Conservation (phyloP, 257 asterid species). For the Jasminum sambac region DNA sequence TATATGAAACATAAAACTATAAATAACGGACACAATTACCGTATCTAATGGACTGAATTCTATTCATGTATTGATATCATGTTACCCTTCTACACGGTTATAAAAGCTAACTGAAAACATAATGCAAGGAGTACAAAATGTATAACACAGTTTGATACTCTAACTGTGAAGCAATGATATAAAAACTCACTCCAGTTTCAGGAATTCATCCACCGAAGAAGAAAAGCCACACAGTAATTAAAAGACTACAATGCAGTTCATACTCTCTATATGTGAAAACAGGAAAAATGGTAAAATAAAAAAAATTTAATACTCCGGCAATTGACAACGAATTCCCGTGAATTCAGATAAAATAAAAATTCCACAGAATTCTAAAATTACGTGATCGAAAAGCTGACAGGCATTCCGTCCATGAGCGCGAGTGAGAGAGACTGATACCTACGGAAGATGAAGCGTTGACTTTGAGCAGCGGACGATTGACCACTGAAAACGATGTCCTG, state of each 20-base stretch:
- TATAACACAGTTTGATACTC: neutral
- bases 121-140: neutral
- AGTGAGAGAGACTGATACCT: conserved; percentile 15
- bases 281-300: neutral
- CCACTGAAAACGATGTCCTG: conserved; percentile 31
- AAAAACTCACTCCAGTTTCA: neutral
- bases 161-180: neutral
- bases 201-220: neutral
- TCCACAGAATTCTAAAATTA: neutral
- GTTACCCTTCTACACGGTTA: neutral
- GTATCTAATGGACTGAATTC: neutral
- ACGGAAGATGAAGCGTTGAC: conserved; percentile 37
- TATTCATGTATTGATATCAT: neutral
- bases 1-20: conserved; percentile 20
- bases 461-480: conserved; percentile 24
- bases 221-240: neutral
- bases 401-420: neutral
- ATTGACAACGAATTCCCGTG: neutral
- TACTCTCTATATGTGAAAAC: neutral
- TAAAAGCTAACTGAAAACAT: neutral
- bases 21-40: neutral
- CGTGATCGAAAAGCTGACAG: neutral
- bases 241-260: neutral
- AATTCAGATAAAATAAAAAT: conserved; percentile 1
- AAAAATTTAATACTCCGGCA: neutral